Evolutionary conservation across 2,329 filamentous ascomycete genomes (phyloP).

Genomic region (Verticillium longisporum): DNA sequence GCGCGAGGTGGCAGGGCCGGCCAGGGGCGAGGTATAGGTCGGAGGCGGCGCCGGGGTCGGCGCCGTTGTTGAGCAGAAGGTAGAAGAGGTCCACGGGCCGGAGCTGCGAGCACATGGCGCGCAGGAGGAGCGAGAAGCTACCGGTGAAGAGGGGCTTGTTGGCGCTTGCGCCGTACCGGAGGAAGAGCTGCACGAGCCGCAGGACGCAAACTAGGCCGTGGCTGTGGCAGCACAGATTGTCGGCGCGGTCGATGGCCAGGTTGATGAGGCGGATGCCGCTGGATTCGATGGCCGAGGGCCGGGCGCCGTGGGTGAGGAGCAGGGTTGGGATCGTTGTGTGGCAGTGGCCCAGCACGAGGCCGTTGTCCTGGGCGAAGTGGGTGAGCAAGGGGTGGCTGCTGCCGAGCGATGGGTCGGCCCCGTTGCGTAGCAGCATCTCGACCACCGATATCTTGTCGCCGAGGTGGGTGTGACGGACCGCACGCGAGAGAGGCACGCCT

Average conservation of each 20-base stretch:
- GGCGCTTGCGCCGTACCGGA: background rate
- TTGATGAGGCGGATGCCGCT: background rate
- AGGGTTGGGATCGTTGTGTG: background rate
- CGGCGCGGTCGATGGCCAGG: background rate
- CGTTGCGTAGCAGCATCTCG: background rate
- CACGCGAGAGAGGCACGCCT: background rate
- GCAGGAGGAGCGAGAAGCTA: background rate
- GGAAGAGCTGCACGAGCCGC: background rate
- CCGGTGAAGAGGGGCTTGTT: background rate
- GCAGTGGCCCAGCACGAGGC: background rate
- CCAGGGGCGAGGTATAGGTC: background rate
- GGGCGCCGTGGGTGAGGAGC: background rate
- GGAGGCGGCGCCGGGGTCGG: constrained; percentile 8
- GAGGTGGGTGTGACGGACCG: background rate
- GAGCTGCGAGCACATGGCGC: background rate
- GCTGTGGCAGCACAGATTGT: background rate
- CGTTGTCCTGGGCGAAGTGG: background rate
- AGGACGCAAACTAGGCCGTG: background rate
- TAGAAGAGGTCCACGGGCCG: background rate
- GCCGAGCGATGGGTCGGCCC: background rate
- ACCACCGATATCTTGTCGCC: background rate
- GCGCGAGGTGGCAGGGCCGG: background rate
- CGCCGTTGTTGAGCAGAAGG: constrained; percentile 15
- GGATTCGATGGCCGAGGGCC: background rate
- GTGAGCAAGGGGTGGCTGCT: background rate